These are phyloP conservation scores for Pleurozium schreberi DNA, from an alignment of 225 moss, liverwort and hornwort genomes.

Conservation along the genomic window DNA sequence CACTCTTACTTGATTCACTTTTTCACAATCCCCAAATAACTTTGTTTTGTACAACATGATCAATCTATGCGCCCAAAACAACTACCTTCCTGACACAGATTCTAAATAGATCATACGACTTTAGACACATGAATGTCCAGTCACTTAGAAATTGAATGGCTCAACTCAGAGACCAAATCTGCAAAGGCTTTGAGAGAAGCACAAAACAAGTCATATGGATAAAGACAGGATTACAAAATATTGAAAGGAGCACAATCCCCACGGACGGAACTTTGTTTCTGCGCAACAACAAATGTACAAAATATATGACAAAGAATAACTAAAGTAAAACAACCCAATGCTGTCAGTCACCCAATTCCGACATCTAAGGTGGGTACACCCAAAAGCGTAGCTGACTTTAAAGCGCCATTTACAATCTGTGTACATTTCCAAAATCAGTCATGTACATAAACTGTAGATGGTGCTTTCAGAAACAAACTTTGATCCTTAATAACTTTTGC, in stretches of 20 bases:
- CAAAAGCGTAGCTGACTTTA: too few species aligned
- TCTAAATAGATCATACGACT: neutral
- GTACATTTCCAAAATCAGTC: too few species aligned
- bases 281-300: neutral
- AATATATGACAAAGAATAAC: neutral
- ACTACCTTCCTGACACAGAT: neutral
- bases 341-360: rapidly evolving
- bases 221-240: neutral
- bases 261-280: neutral
- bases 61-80: neutral
- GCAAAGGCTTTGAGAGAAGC: too few species aligned
- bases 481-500: too few species aligned
- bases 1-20: too few species aligned
- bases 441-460: too few species aligned
- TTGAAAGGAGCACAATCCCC: neutral
- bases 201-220: neutral
- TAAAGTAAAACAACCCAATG: neutral
- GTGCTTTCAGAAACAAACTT: too few species aligned
- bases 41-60: neutral
- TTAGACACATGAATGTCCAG: neutral
- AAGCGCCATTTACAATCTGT: too few species aligned
- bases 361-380: too few species aligned
- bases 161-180: neutral
- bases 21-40: too few species aligned
- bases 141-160: neutral